phyloP scores from a whole-genome alignment of 805 yeast genomes.

The Millerozyma acaciae region DNA sequence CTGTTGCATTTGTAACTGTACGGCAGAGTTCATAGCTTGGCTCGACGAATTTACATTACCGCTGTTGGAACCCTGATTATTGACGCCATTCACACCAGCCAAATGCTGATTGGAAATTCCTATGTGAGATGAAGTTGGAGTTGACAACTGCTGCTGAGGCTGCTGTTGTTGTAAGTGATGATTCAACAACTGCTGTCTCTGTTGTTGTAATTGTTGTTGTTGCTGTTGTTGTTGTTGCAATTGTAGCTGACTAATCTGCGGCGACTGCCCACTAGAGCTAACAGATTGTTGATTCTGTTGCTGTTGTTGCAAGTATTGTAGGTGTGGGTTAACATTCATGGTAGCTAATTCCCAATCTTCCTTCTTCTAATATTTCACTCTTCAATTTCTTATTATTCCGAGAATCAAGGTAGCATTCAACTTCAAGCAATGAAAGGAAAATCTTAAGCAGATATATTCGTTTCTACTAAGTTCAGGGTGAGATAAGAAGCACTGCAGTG shows the following conservation, averaged over 20 bases:
- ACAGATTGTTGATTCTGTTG: slow-evolving; percentile 24
- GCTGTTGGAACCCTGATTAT: slow-evolving; percentile 12
- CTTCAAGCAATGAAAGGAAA: no score
- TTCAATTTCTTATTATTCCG: no score
- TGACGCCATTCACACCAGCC: slow-evolving; percentile 32
- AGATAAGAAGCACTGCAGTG: no score
- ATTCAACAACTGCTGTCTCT: slow-evolving; percentile 29
- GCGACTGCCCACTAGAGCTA: slow-evolving; percentile 23
- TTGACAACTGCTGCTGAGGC: slow-evolving; percentile 19
- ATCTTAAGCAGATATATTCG: no score
- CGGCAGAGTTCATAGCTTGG: slow-evolving; percentile 5
- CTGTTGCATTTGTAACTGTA: slow-evolving; percentile 19
- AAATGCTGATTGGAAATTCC: slow-evolving; percentile 29
- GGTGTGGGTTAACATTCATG: slow-evolving; percentile 44
- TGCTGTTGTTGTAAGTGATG: slow-evolving; percentile 31
- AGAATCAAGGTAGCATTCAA: no score
- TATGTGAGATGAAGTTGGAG: slow-evolving; percentile 16
- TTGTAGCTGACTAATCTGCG: slow-evolving; percentile 33
- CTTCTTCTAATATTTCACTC: no score
- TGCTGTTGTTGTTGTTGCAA: slow-evolving; percentile 20
- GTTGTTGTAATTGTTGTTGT: slow-evolving; percentile 28
- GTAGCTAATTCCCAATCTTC: no score
- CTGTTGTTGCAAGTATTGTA: slow-evolving; percentile 39
- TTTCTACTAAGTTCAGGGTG: no score
- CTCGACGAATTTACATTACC: slow-evolving; percentile 10